These are phyloP conservation scores for Lasiodiplodia theobromae DNA, from an alignment of 2,329 filamentous ascomycete species.

Conservation along the genomic window DNA sequence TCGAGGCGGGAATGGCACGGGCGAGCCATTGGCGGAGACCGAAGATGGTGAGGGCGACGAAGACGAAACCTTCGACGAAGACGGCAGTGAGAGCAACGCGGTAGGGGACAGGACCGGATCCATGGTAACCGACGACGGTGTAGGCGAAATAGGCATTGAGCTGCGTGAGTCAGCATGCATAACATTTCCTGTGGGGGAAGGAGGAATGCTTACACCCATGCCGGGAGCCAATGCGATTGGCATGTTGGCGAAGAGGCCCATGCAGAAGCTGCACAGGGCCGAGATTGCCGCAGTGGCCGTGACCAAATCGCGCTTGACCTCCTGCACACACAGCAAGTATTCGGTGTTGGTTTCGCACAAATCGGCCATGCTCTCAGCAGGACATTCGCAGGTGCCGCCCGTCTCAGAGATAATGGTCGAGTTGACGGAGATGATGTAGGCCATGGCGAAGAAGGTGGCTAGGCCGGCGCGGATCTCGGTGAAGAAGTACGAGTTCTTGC, in stretches of 20 bases:
- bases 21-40: conserved; percentile 79
- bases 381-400: conserved; percentile 80
- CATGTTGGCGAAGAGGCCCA: conserved; percentile 84
- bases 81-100: conserved; percentile 81
- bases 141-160: conserved; percentile 89
- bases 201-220: conserved; percentile 61
- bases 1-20: conserved; percentile 79
- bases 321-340: conserved; percentile 68
- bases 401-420: conserved; percentile 73
- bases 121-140: conserved; percentile 79
- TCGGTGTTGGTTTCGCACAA: conserved; percentile 63
- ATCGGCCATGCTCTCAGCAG: conserved; percentile 55
- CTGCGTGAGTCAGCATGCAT: conserved; percentile 20
- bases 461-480: conserved; percentile 85
- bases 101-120: conserved; percentile 76
- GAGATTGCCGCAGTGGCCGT: conserved; percentile 86
- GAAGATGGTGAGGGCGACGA: conserved; percentile 76
- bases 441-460: conserved; percentile 66
- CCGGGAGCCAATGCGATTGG: conserved; percentile 77
- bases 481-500: conserved; percentile 78
- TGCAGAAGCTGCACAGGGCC: conserved; percentile 79
- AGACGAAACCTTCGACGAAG: conserved; percentile 87
- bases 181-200: conserved; percentile 4
- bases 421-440: conserved; percentile 71
- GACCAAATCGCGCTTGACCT: conserved; percentile 78